A percentile compares a stretch with the other conserved stretches of the same genome.
Evolutionary conservation across 495 filamentous ascomycete species (phyloP).

Genomic region (Saxispiralis lemnorum): DNA sequence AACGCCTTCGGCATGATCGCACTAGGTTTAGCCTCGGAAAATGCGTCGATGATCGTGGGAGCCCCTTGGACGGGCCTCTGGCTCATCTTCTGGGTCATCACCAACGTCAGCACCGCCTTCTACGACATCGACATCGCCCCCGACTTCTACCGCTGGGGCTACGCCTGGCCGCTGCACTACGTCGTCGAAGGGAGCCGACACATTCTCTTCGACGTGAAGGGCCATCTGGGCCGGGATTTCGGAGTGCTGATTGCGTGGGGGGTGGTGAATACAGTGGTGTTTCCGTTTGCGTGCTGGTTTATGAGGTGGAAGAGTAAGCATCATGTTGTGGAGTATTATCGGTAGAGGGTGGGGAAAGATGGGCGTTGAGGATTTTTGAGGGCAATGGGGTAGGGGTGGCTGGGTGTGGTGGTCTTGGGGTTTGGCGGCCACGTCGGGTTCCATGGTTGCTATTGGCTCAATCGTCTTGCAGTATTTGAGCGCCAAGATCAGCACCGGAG

Average conservation of each 20-base stretch:
- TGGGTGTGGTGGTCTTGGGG: too few relatives aligned
- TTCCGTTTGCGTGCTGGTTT: constrained; percentile 42
- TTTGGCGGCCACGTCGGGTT: too few relatives aligned
- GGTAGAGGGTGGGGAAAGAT: too few relatives aligned
- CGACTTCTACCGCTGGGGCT: constrained; percentile 43
- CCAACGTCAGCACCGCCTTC: constrained; percentile 48
- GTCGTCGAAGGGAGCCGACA: constrained; percentile 43
- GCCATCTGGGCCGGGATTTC: constrained; percentile 46
- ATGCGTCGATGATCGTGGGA: constrained; percentile 52
- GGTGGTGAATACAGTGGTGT: constrained; percentile 36
- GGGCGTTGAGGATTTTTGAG: too few relatives aligned
- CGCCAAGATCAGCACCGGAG: too few relatives aligned
- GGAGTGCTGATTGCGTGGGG: constrained; percentile 46
- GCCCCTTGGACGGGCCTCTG: constrained; percentile 51
- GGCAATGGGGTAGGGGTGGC: too few relatives aligned
- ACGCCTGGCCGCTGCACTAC: constrained; percentile 51
- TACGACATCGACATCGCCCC: constrained; percentile 43
- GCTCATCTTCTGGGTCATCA: constrained; percentile 63
- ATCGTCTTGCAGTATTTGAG: too few relatives aligned
- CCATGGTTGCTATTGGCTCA: too few relatives aligned
- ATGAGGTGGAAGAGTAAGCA: constrained; percentile 40
- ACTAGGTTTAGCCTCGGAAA: constrained; percentile 52
- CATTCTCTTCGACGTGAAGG: constrained; percentile 46
- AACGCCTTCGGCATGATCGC: constrained; percentile 56
- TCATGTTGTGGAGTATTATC: constrained; percentile 15